Evolutionary conservation across 805 yeast genomes (phyloP).

Genomic region (Kuraishia borneana): DNA sequence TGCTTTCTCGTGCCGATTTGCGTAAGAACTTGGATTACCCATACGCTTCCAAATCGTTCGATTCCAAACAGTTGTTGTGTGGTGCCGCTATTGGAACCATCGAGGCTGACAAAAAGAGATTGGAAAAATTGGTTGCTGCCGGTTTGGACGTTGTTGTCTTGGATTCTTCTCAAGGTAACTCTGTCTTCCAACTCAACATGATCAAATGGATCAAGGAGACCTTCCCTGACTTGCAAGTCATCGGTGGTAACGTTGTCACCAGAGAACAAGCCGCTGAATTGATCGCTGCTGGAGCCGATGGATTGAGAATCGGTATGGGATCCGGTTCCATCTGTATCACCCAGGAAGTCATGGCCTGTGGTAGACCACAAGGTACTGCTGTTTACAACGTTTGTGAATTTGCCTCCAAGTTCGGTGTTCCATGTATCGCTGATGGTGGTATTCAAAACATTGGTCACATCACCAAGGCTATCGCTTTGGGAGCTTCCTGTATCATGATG

Average conservation of each 20-base stretch:
- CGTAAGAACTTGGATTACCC: conserved; percentile 94
- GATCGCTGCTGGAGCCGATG: conserved; percentile 95
- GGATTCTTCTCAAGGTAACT: conserved; percentile 97
- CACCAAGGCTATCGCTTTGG: conserved; percentile 90
- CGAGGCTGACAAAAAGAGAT: conserved; percentile 78
- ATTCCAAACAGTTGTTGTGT: conserved; percentile 91
- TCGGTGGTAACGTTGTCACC: conserved; percentile 98
- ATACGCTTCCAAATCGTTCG: conserved; percentile 83
- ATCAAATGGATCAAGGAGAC: conserved; percentile 80
- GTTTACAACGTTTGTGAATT: conserved; percentile 90
- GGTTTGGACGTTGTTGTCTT: conserved; percentile 94
- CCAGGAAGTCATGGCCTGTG: conserved; percentile 99
- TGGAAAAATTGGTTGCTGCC: conserved; percentile 77
- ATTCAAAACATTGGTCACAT: conserved; percentile 97
- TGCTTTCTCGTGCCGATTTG: conserved; percentile 91
- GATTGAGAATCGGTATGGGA: conserved; percentile 98
- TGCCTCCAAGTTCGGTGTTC: conserved; percentile 92
- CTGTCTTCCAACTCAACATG: conserved; percentile 90
- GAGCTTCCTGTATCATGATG: conserved; percentile 98
- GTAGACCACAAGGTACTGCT: conserved; percentile 99
- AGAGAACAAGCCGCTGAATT: conserved; percentile 97
- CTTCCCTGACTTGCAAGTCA: conserved; percentile 71
- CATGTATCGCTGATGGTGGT: conserved; percentile 99
- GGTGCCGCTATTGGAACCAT: conserved; percentile 99
- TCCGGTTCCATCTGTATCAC: conserved; percentile 99